phyloP scores from a whole-genome alignment of 176 grass and related monocot species.

The Musa beccarii region DNA sequence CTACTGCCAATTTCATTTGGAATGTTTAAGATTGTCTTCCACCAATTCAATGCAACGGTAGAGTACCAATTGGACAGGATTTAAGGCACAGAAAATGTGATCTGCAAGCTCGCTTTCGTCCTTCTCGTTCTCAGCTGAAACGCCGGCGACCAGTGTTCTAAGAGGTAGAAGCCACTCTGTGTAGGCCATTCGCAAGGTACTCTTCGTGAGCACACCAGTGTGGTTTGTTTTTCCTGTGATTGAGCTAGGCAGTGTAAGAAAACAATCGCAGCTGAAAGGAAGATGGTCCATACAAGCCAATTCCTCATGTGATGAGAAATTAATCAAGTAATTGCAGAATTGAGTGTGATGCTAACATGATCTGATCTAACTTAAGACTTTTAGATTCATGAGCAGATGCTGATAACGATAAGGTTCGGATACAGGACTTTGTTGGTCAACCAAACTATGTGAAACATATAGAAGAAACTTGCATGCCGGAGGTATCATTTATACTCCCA shows the following conservation, averaged over 20 bases:
- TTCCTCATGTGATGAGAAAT: neutral
- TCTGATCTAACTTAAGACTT: too few relatives aligned
- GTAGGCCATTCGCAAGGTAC: slow-evolving; percentile 41
- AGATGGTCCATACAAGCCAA: neutral
- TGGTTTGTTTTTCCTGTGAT: slow-evolving; percentile 35
- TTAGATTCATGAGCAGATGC: too few relatives aligned
- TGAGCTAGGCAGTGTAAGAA: neutral
- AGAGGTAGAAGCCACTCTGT: slow-evolving; percentile 76
- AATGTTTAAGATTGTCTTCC: slow-evolving; percentile 45
- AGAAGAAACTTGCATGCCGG: too few relatives aligned
- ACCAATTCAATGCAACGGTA: slow-evolving; percentile 76
- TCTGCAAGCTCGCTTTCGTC: slow-evolving; percentile 25
- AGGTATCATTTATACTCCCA: too few relatives aligned
- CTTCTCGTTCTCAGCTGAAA: slow-evolving; percentile 38
- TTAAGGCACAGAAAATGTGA: slow-evolving; percentile 44
- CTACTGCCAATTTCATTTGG: neutral
- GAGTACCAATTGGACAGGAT: slow-evolving; percentile 67
- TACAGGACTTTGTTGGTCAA: too few relatives aligned
- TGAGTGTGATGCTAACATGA: neutral
- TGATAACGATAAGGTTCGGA: too few relatives aligned
- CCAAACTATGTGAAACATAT: too few relatives aligned
- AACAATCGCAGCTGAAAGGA: neutral
- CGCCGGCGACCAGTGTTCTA: slow-evolving; percentile 29
- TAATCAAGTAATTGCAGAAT: neutral
- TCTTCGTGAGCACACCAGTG: slow-evolving; percentile 30